A percentile compares a stretch with the other conserved stretches of the same genome.
Evolutionary conservation across 345 rosid genomes (phyloP).

Genomic region (Aquilaria yunnanensis): DNA sequence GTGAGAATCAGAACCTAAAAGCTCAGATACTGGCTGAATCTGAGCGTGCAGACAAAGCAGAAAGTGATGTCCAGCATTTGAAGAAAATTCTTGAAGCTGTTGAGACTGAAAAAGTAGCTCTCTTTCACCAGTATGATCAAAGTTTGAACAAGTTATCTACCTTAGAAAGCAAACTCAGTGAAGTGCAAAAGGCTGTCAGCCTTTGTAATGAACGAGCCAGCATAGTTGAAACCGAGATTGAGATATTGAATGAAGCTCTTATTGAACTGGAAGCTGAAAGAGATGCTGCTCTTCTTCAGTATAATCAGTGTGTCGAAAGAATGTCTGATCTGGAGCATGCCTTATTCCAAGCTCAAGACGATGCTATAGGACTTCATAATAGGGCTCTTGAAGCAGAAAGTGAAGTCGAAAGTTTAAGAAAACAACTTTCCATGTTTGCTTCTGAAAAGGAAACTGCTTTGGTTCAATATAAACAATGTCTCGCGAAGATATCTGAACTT

Average conservation of each 20-base stretch:
- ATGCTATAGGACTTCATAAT: constrained; percentile 36
- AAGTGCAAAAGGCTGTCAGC: constrained; percentile 46
- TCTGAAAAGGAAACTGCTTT: constrained; percentile 57
- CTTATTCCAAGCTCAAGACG: constrained; percentile 35
- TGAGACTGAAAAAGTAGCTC: constrained; percentile 62
- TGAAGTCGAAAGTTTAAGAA: constrained; percentile 44
- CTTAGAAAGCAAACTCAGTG: constrained; percentile 51
- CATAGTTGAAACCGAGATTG: constrained; percentile 64
- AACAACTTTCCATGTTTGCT: constrained; percentile 40
- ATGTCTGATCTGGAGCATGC: constrained; percentile 41
- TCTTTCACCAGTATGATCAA: constrained; percentile 45
- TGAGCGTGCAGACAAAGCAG: constrained; percentile 34
- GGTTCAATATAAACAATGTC: constrained; percentile 44
- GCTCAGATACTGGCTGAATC: constrained; percentile 23
- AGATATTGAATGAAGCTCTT: constrained; percentile 54
- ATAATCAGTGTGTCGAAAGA: constrained; percentile 49
- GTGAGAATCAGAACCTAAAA: constrained; percentile 26
- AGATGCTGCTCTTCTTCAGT: constrained; percentile 56
- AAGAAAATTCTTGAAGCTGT: constrained; percentile 54
- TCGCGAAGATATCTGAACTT: constrained; percentile 47
- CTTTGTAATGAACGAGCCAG: constrained; percentile 58
- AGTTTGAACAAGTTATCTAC: constrained; percentile 48
- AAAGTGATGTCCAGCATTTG: constrained; percentile 47
- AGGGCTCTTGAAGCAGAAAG: constrained; percentile 51
- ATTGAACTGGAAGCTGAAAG: constrained; percentile 51